These are phyloP conservation scores for Anacardium occidentale DNA, from an alignment of 345 rosid genomes.

Conservation along the genomic window DNA sequence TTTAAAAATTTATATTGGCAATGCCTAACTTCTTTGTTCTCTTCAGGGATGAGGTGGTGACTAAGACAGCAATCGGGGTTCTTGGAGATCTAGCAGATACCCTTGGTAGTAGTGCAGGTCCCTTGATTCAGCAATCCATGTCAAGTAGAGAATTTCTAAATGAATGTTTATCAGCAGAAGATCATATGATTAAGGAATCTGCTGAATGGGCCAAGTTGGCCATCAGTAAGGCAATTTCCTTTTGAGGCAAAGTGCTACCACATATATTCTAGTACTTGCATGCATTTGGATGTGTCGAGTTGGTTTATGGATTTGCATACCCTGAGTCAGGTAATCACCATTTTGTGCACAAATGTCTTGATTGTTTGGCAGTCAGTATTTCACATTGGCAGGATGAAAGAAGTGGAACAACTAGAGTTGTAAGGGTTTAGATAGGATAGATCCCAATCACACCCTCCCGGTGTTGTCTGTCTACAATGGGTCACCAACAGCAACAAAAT, in stretches of 20 bases:
- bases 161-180: conserved; percentile 55
- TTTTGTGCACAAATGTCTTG: conserved; percentile 20
- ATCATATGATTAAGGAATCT: conserved; percentile 60
- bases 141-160: conserved; percentile 51
- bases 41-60: conserved; percentile 53
- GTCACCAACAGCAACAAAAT: background rate
- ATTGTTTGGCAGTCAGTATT: conserved; percentile 23
- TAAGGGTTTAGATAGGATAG: conserved; percentile 23
- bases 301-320: conserved; percentile 40
- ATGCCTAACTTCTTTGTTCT: conserved; percentile 6
- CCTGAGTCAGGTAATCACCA: conserved; percentile 47
- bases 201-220: conserved; percentile 71
- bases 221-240: conserved; percentile 50
- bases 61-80: conserved; percentile 57
- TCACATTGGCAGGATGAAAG: conserved; percentile 19
- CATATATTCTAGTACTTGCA: conserved; percentile 36
- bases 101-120: conserved; percentile 48
- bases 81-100: conserved; percentile 65
- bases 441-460: conserved; percentile 14
- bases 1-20: background rate
- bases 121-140: conserved; percentile 56
- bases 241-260: conserved; percentile 31
- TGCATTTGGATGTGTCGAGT: conserved; percentile 58
- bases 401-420: conserved; percentile 17
- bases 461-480: background rate